Evolutionary conservation across 2,329 filamentous ascomycete genomes (phyloP).

Genomic region (Fusarium goolgardi): DNA sequence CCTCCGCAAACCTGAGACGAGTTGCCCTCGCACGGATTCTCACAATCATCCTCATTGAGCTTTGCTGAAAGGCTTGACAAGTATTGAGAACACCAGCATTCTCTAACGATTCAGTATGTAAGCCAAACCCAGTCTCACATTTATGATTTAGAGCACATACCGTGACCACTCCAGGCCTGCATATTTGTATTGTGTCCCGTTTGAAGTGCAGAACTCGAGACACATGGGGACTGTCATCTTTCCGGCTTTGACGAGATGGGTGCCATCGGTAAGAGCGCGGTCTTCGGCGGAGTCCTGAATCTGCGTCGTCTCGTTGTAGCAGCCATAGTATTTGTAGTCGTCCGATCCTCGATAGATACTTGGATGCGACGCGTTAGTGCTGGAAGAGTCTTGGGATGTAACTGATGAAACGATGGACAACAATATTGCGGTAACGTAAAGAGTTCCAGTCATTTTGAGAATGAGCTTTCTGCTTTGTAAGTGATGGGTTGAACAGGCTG

Average conservation of each 20-base stretch:
- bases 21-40: conserved; percentile 66
- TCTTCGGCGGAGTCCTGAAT: conserved; percentile 54
- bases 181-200: conserved; percentile 57
- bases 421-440: conserved; percentile 9
- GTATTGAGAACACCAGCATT: conserved; percentile 69
- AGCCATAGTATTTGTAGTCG: conserved; percentile 65
- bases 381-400: conserved; percentile 32
- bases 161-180: conserved; percentile 67
- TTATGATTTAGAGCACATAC: conserved; percentile 45
- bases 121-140: neutral
- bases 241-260: conserved; percentile 54
- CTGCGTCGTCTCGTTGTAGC: conserved; percentile 68
- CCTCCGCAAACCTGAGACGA: conserved; percentile 65
- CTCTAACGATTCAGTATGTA: conserved; percentile 51
- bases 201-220: conserved; percentile 61
- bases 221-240: conserved; percentile 65
- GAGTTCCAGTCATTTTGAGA: neutral
- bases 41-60: conserved; percentile 61
- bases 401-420: conserved; percentile 22
- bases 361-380: conserved; percentile 17
- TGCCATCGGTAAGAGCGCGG: conserved; percentile 61
- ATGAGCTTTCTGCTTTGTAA: neutral
- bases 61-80: conserved; percentile 60
- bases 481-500: neutral
- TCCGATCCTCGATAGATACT: conserved; percentile 52